Conservation (phyloP, 108 stramenopile species). For the Pseudonitzschia multistriata region DNA sequence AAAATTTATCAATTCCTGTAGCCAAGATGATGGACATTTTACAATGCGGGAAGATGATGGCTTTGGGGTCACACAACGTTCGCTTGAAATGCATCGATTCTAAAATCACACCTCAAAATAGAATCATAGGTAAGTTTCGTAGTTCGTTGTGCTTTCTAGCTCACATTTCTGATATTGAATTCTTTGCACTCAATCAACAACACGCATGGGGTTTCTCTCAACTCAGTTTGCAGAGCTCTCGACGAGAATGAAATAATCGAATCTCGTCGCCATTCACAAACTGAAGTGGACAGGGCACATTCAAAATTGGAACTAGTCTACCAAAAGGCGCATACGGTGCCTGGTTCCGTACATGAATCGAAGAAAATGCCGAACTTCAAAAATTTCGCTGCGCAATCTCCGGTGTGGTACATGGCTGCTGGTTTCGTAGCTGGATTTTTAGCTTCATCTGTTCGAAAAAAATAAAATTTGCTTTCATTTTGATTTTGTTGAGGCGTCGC, state of each 20-base stretch:
- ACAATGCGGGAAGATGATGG: slow-evolving; percentile 65
- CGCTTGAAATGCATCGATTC: slow-evolving; percentile 69
- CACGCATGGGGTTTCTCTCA: background rate
- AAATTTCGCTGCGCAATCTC: background rate
- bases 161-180: background rate
- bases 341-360: background rate
- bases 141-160: background rate
- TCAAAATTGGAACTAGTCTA: slow-evolving; percentile 28
- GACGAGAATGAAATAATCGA: background rate
- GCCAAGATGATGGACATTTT: slow-evolving; percentile 66
- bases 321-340: slow-evolving; percentile 28
- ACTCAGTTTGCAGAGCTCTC: slow-evolving; percentile 3
- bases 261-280: background rate
- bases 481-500: too few relatives aligned
- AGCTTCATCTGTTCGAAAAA: background rate
- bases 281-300: slow-evolving; percentile 25
- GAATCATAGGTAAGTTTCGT: slow-evolving; percentile 43
- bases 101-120: slow-evolving; percentile 63
- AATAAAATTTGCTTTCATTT: background rate
- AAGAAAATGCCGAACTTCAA: background rate
- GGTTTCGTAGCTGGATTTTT: slow-evolving; percentile 20
- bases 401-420: slow-evolving; percentile 13
- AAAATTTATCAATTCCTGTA: slow-evolving; percentile 42
- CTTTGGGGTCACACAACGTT: slow-evolving; percentile 48
- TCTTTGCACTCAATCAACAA: background rate